These are phyloP conservation scores for Canna indica DNA, from an alignment of 176 grass and related monocot species.

Conservation along the genomic window DNA sequence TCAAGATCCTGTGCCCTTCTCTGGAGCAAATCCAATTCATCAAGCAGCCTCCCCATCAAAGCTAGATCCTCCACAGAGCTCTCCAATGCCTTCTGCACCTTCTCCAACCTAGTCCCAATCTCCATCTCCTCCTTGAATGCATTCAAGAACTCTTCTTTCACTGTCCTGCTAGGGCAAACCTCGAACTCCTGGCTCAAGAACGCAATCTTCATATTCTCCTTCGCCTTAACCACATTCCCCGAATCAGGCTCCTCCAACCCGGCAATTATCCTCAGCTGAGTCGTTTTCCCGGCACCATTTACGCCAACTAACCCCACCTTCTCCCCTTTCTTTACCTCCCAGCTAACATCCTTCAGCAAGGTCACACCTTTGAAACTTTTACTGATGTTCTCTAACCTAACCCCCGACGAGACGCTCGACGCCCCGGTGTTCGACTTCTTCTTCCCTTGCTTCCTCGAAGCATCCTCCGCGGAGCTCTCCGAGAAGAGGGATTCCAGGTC, in stretches of 20 bases:
- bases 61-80: conserved; percentile 56
- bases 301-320: conserved; percentile 93
- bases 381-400: conserved; percentile 63
- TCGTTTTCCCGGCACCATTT: conserved; percentile 90
- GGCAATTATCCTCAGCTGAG: conserved; percentile 71
- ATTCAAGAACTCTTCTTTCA: conserved; percentile 66
- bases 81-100: conserved; percentile 68
- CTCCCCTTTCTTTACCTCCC: conserved; percentile 94
- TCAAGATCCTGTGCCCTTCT: conserved; percentile 59
- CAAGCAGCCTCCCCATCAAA: conserved; percentile 74
- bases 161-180: conserved; percentile 59
- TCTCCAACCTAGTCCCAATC: conserved; percentile 55
- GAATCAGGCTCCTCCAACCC: conserved; percentile 70
- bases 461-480: neutral
- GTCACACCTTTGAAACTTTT: conserved; percentile 79
- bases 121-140: conserved; percentile 89
- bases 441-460: conserved; percentile 30
- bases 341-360: conserved; percentile 71
- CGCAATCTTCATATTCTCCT: conserved; percentile 73
- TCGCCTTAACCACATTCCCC: conserved; percentile 68
- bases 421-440: conserved; percentile 62
- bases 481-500: conserved; percentile 53
- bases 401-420: conserved; percentile 76
- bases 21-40: conserved; percentile 88
- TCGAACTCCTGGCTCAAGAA: conserved; percentile 92